A percentile compares a stretch with the other conserved stretches of the same genome.
Conservation (phyloP, 306 rosid species). For the Trichosanthes truncata region DNA sequence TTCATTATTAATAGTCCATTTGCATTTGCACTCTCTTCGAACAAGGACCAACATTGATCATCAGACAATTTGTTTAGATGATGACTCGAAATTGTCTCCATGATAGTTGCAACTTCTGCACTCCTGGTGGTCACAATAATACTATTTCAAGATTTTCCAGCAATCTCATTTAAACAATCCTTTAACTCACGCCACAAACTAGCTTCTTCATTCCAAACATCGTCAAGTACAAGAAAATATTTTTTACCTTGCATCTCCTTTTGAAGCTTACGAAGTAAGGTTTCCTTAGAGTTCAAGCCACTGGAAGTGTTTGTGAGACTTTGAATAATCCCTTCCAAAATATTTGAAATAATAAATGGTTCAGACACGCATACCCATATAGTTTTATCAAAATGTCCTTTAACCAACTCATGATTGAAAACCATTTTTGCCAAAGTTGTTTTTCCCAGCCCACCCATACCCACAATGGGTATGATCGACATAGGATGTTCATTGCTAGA, state of each 20-base stretch:
- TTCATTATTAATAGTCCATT: too few relatives aligned
- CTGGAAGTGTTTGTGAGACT: background rate
- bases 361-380: conserved; percentile 17
- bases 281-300: background rate
- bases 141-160: background rate
- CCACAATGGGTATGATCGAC: background rate
- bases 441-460: background rate
- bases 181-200: background rate
- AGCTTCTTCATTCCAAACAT: background rate
- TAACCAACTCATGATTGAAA: background rate
- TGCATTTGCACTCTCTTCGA: background rate
- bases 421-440: conserved; percentile 7
- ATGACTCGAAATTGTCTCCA: background rate
- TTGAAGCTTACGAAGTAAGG: background rate
- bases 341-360: background rate
- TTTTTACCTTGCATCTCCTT: background rate
- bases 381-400: background rate
- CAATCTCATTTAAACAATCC: background rate
- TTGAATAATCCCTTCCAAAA: background rate
- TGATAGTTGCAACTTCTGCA: background rate
- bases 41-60: conserved; percentile 4
- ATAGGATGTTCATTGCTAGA: background rate
- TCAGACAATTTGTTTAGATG: background rate
- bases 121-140: conserved; percentile 3
- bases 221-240: conserved; percentile 16